These are phyloP conservation scores for Rhizoclosmatium sp. DNA, from an alignment of 192 early-diverging fungal species.

Conservation along the genomic window DNA sequence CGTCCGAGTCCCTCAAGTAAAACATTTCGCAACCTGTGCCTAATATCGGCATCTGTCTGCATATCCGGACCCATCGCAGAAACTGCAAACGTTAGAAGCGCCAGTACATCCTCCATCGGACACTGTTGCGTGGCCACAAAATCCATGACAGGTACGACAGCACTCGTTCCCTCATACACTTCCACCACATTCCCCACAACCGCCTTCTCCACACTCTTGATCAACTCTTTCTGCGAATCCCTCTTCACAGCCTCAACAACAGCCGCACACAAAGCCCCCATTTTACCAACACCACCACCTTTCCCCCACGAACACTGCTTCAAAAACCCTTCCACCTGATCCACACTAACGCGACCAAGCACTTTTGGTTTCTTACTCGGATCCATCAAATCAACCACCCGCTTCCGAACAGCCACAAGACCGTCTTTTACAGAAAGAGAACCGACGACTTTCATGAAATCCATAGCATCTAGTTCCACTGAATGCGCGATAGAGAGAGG, in stretches of 20 bases:
- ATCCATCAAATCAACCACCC: constrained; percentile 29
- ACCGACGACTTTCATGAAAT: constrained; percentile 19
- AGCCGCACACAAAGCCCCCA: neutral
- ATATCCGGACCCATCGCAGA: constrained; percentile 10
- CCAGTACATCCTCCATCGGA: too few species aligned
- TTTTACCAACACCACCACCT: neutral
- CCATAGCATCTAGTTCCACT: constrained; percentile 26
- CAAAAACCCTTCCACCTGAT: constrained; percentile 31
- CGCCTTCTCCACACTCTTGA: too few species aligned
- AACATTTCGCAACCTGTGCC: neutral
- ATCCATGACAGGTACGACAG: too few species aligned
- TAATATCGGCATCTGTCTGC: neutral
- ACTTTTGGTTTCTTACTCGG: constrained; percentile 9
- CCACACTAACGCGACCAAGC: constrained; percentile 21
- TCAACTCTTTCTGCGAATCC: neutral
- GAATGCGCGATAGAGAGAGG: constrained; percentile 10
- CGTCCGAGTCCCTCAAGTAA: neutral
- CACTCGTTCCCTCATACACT: too few species aligned
- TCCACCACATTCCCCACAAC: too few species aligned
- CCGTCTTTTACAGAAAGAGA: constrained; percentile 25
- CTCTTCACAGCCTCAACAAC: neutral
- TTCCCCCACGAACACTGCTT: constrained; percentile 13
- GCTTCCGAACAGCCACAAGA: constrained; percentile 30
- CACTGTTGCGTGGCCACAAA: too few species aligned
- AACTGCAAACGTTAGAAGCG: constrained; percentile 8